Percentiles rank a stretch among this genome's conserved stretches.
Conservation (phyloP, 768 basidiomycete species). For the Boletus insuetus region DNA sequence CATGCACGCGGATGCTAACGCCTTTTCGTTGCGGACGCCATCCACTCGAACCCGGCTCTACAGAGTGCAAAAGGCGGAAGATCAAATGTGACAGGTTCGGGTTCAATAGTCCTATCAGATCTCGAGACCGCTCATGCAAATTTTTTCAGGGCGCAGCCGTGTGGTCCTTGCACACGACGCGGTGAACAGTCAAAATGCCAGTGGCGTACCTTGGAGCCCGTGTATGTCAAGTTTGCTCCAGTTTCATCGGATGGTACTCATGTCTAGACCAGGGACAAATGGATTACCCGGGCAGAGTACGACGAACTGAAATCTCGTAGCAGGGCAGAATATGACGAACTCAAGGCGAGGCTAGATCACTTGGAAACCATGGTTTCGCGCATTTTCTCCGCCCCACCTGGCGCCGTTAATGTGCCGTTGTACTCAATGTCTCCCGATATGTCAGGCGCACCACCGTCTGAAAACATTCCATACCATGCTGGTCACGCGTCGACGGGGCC, state of each 20-base stretch:
- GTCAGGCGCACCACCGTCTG: constrained; percentile 25
- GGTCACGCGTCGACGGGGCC: constrained; percentile 27
- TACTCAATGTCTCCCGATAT: constrained; percentile 32
- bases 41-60: constrained; percentile 5
- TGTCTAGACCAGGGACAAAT: constrained; percentile 59
- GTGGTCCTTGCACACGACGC: constrained; percentile 75
- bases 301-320: constrained; percentile 65
- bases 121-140: constrained; percentile 20
- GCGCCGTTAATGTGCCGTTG: constrained; percentile 28
- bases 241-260: constrained; percentile 8
- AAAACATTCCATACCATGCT: constrained; percentile 27
- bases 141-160: constrained; percentile 66
- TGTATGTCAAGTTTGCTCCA: constrained; percentile 45
- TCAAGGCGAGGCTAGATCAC: constrained; percentile 61
- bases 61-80: constrained; percentile 85
- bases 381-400: constrained; percentile 29
- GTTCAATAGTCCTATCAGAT: constrained; percentile 7
- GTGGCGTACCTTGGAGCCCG: constrained; percentile 80
- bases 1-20: not conserved
- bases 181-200: constrained; percentile 80
- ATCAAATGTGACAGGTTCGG: constrained; percentile 83
- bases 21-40: not conserved
- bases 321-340: constrained; percentile 43
- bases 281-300: constrained; percentile 73
- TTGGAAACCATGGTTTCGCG: constrained; percentile 56